Evolutionary conservation across 2,329 filamentous ascomycete species (phyloP).

Genomic region (Magnaporthiopsis incrustans): DNA sequence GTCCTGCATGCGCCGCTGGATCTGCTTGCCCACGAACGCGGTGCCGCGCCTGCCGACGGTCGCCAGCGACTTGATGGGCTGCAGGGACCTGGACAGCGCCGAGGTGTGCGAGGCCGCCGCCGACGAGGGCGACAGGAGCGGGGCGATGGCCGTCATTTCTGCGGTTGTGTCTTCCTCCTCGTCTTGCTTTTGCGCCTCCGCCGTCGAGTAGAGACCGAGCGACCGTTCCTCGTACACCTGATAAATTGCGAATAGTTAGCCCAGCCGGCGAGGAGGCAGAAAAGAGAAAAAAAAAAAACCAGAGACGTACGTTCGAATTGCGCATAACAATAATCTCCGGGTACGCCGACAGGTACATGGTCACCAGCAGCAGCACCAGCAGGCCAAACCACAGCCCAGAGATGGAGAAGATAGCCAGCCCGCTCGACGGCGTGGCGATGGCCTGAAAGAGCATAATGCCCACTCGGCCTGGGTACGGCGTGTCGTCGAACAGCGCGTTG

Average conservation of each 20-base stretch:
- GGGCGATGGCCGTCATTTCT: neutral
- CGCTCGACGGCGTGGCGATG: slow-evolving; percentile 55
- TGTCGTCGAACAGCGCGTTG: slow-evolving; percentile 44
- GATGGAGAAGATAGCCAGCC: slow-evolving; percentile 58
- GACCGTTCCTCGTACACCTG: slow-evolving; percentile 45
- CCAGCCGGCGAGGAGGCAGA: no score
- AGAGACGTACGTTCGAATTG: slow-evolving; percentile 49
- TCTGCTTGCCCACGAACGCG: slow-evolving; percentile 21
- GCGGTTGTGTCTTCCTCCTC: slow-evolving; percentile 5
- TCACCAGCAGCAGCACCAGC: slow-evolving; percentile 52
- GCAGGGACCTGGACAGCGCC: neutral
- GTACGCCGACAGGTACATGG: slow-evolving; percentile 60
- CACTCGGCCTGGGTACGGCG: slow-evolving; percentile 45
- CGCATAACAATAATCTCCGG: slow-evolving; percentile 57
- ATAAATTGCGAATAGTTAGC: no score
- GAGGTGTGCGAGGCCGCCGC: slow-evolving; percentile 4
- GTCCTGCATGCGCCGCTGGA: slow-evolving; percentile 17
- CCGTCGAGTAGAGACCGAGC: slow-evolving; percentile 32
- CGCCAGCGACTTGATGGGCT: slow-evolving; percentile 10
- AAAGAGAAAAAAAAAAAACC: neutral
- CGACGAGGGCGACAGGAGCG: slow-evolving; percentile 4
- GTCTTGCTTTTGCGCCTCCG: slow-evolving; percentile 12
- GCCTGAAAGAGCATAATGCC: slow-evolving; percentile 61
- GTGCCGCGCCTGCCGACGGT: slow-evolving; percentile 15
- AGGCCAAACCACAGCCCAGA: slow-evolving; percentile 47